Base-by-base conservation (phyloP, 352 stramenopile species). In the Discostella stelligera region DNA sequence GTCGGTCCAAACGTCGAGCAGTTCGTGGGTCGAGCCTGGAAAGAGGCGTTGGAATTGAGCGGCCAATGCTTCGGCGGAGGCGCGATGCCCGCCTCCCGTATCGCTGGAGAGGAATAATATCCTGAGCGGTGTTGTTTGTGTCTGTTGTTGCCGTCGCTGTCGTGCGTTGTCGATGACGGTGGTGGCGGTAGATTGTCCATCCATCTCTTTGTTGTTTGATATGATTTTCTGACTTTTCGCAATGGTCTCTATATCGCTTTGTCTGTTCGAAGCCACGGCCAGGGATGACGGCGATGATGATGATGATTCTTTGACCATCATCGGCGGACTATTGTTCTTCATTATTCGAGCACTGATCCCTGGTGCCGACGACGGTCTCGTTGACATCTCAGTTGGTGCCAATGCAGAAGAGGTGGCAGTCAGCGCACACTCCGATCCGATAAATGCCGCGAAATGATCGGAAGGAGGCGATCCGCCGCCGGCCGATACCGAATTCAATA, bases 1-100 rank as follows among this genome's bases (percentile, higher is more conserved):
- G 52, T 84, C 74, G 4, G 78, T 83, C 86, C 86, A 91, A 8
- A 90, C 49, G 71, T 91, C 86, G 13, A 84, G 50, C 25, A 91
- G 71, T 25, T 90, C 82, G 52, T 91, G 88, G 0, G 79, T 88
- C 21, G 73, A 84, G 11, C 86, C 86, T 41, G 86, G 86, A 71
- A 77, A 91, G 14, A 70, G 66, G 9, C 41, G 44, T 50, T 70
- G 64, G 54, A 79, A 79, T 37, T 73, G 71, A 27, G 67, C 67
- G 4, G 77, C 67, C 18, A 87, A 61, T 25, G 71, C 68, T 30
- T 77, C 64, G 20, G 80, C 75, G 0, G 71, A 83, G 16, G 82
- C 82, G 16, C 82, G 65, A 49, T 89, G 82, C 18, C 82, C 82
- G 2, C 82, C 82, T 18, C 82, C 82, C 13, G 82, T 89, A 72